phyloP scores from a whole-genome alignment of 306 rosid species.

The Hylodesmum podocarpum region DNA sequence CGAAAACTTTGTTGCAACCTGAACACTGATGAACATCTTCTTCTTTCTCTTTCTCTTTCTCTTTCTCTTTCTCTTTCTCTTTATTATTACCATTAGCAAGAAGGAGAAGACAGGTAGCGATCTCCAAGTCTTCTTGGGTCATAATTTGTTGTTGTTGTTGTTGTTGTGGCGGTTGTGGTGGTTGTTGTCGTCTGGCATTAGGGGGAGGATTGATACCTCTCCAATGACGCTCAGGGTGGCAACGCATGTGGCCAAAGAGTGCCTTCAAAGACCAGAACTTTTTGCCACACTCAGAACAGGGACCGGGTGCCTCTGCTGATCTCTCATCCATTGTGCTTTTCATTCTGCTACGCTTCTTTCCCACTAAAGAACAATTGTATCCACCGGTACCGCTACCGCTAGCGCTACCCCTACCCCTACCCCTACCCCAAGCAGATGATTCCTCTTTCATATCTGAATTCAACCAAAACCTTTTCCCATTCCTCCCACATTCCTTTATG shows the following conservation, averaged over 20 bases:
- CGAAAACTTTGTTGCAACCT: conserved; percentile 78
- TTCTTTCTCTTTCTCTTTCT: neutral
- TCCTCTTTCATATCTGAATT: neutral
- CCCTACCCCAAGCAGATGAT: neutral
- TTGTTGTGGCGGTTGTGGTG: neutral
- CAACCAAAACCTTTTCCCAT: neutral
- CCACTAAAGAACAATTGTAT: neutral
- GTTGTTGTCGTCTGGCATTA: neutral
- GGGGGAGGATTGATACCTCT: conserved; percentile 79
- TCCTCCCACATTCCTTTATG: neutral
- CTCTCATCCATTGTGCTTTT: neutral
- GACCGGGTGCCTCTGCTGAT: neutral
- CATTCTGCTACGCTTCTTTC: neutral
- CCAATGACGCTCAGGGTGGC: conserved; percentile 93
- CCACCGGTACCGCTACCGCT: neutral
- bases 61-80: neutral
- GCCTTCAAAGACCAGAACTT: conserved; percentile 87
- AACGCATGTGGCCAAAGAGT: conserved; percentile 88
- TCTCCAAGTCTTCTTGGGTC: conserved; percentile 55
- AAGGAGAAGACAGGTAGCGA: conserved; percentile 57
- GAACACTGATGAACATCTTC: conserved; percentile 42
- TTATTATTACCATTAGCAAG: conserved; percentile 39
- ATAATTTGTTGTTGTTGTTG: neutral
- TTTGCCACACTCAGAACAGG: conserved; percentile 77
- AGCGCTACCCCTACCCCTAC: too few relatives aligned